Base-by-base conservation (phyloP, 2,329 filamentous ascomycete species). In the Trichoderma atroviride region DNA sequence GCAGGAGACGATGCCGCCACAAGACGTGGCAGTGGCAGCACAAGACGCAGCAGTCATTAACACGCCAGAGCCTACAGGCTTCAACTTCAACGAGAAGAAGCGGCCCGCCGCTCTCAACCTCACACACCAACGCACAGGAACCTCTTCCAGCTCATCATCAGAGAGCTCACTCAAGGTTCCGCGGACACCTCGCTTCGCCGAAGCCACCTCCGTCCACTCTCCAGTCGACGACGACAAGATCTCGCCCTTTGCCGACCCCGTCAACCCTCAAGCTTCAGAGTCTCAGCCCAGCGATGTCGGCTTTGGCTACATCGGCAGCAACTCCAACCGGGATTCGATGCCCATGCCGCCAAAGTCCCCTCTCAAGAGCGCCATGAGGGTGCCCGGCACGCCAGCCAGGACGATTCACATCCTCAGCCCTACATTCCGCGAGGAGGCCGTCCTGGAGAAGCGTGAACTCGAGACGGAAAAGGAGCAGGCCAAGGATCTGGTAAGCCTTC, bases 291-390 rank as follows among this genome's bases (percentile, higher is more conserved):
- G 90, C 70, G 94, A 97, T 82, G 88, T 97, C 73, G 94, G 94
- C 73, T 97, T 98, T 80, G 94, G 94, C 79, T 97, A 97, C 82
- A 92, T 97, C 77, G 86, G 88, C 75, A 85, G 85, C 74, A 85
- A 85, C 74, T 79, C 83, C 37, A 40, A 40, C 82, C 81, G 83
- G 78, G 83, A 89, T 74, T 82, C 85, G 70, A 85, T 89, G 76
- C 85, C 85, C 73, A 84, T 87, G 47, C 92, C 87, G 47, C 92
- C 93, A 65, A 90, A 86, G 75, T 91, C 92, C 24, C 93, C 93
- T 7, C 87, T 97, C 75, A 97, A 96, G 85, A 97, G 93, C 80
- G 94, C 94, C 66, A 86, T 97, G 85, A 97, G 88, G 82, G 90
- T 92, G 22, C 94, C 95, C 5, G 93, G 94, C 24, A 95, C 93